phyloP scores from a whole-genome alignment of 108 stramenopile genomes.

The Fragilaria crotonensis region DNA sequence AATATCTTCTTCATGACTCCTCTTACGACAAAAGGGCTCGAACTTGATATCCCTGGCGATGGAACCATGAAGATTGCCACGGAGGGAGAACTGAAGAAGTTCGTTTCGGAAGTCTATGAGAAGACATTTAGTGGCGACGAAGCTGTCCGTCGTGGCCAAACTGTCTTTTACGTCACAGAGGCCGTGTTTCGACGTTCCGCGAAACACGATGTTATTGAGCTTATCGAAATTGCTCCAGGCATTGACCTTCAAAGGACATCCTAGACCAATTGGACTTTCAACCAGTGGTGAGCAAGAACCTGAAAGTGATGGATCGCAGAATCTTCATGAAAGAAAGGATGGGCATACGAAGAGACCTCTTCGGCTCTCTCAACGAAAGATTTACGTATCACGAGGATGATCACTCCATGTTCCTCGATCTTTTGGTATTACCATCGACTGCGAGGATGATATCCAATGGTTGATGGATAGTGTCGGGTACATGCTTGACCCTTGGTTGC shows the following conservation, averaged over 20 bases:
- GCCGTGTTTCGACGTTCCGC: constrained; percentile 64
- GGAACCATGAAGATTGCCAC: constrained; percentile 41
- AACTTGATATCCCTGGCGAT: constrained; percentile 39
- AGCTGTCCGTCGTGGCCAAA: constrained; percentile 62
- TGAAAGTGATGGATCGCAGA: constrained; percentile 53
- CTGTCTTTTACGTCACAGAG: constrained; percentile 73
- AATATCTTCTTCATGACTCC: constrained; percentile 57
- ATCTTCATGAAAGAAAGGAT: constrained; percentile 49
- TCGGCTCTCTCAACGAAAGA: constrained; percentile 44
- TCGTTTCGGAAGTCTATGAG: constrained; percentile 54
- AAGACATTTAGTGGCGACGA: constrained; percentile 64
- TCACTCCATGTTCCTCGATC: constrained; percentile 46
- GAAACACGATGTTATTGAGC: constrained; percentile 45
- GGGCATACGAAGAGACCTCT: constrained; percentile 37
- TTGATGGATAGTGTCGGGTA: constrained; percentile 23
- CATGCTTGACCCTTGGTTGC: constrained; percentile 27
- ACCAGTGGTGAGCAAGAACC: constrained; percentile 44
- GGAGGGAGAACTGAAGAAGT: constrained; percentile 67
- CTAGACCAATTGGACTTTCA: constrained; percentile 70
- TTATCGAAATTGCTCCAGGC: constrained; percentile 79
- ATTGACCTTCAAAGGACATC: constrained; percentile 70
- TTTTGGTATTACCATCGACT: constrained; percentile 49
- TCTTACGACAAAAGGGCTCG: constrained; percentile 66
- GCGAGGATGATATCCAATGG: constrained; percentile 47
- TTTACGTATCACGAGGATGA: constrained; percentile 39